Percentiles rank a stretch among this genome's conserved stretches.
These are phyloP conservation scores for Podaxis mareebaensis DNA, from an alignment of 768 basidiomycete genomes.

Conservation along the genomic window DNA sequence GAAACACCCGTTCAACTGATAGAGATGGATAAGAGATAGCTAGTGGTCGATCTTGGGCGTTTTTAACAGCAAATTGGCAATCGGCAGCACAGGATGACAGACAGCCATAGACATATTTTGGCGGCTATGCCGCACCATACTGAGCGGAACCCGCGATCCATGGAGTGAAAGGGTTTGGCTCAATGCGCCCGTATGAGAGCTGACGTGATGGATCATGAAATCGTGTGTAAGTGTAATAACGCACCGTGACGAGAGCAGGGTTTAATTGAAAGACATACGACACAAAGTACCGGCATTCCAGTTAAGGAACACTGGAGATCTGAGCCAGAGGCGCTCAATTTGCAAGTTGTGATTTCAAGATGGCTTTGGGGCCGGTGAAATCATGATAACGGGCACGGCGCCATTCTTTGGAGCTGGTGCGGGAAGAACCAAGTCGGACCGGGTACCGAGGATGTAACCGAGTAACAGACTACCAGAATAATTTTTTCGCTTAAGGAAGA, in stretches of 20 bases:
- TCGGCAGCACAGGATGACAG: conserved; percentile 1
- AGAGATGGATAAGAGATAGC: conserved; percentile 14
- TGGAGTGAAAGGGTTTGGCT: background rate
- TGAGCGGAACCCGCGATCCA: background rate
- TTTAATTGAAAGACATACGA: background rate
- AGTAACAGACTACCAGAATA: background rate
- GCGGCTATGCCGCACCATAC: background rate
- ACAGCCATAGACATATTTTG: background rate
- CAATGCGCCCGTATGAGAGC: conserved; percentile 19
- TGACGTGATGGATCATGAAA: conserved; percentile 26
- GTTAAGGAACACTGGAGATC: background rate
- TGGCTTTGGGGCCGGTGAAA: background rate
- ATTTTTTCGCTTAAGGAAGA: background rate
- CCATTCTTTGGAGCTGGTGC: background rate
- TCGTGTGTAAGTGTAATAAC: conserved; percentile 3
- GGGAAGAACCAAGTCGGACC: conserved; percentile 9
- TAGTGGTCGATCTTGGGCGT: background rate
- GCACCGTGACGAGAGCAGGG: background rate
- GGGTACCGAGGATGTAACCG: conserved; percentile 7
- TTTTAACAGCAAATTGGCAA: background rate
- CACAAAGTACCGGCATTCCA: background rate
- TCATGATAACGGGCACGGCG: background rate
- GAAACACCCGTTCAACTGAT: conserved; percentile 9
- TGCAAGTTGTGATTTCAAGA: background rate
- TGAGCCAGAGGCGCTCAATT: background rate